Base-by-base conservation (phyloP, 2,329 filamentous ascomycete species). In the Alternaria burnsii region DNA sequence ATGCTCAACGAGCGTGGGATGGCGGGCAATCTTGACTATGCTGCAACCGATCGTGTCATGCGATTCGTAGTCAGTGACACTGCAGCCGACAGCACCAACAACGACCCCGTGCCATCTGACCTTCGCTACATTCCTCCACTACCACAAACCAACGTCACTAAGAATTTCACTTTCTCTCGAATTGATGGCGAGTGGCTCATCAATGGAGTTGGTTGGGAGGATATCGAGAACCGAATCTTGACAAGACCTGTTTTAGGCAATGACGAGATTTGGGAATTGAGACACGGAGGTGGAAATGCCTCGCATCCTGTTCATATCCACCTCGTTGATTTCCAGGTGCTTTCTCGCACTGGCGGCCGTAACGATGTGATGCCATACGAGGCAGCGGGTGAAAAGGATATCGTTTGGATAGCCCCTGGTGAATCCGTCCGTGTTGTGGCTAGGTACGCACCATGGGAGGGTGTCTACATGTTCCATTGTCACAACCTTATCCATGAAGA, bases 301-400 rank as follows among this genome's bases (percentile, higher is more conserved):
- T 80, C 82, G 2, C 86, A 88, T 65, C 86, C 85, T 1, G 75
- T 81, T 32, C 86, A 88, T 71, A 82, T 88, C 48, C 87, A 88
- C 68, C 79, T 88, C 1, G 82, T 89, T 48, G 86, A 88, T 67
- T 85, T 88, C 73, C 82, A 84, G 56, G 78, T 88, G 36, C 66
- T 87, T 22, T 79, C 76, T 8, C 83, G 86, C 18, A 80, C 70
- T 0, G 82, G 83, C 4, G 81, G 81, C 10, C 74, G 78, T 5
- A 63, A 67, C 18, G 70, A 67, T 12, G 81, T 87, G 5, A 67
- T 80, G 61, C 80, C 83, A 0, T 88, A 88, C 64, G 86, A 88
- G 73, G 75, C 78, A 2, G 82, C 79, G 0, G 86, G 84, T 0
- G 80, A 87, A 18, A 88, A 88, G 72, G 86, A 88, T 65, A 83